A percentile compares a stretch with the other conserved stretches of the same genome.
Conservation (phyloP, 106 monocot species). For the Alisma plantagoaquatica region DNA sequence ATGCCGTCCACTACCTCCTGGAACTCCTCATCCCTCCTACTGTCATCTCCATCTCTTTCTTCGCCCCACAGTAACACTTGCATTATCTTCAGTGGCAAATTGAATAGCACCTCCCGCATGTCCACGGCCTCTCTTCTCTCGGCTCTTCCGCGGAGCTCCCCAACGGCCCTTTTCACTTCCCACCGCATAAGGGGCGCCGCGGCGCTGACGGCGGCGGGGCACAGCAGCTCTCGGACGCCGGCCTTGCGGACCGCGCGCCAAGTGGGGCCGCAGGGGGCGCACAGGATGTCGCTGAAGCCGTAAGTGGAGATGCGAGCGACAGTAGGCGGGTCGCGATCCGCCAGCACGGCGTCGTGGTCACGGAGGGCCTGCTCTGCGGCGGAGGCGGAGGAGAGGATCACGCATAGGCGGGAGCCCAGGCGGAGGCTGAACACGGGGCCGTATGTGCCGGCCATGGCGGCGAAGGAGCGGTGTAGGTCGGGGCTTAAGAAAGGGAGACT, state of each 20-base stretch:
- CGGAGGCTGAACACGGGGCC: constrained; percentile 6
- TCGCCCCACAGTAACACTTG: background rate
- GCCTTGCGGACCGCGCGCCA: constrained; percentile 9
- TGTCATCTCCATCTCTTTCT: background rate
- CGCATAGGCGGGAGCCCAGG: constrained; percentile 6
- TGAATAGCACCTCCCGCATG: background rate
- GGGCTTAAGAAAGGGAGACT: constrained; percentile 18
- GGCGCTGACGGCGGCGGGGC: background rate
- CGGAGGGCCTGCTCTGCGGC: constrained; percentile 2
- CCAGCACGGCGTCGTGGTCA: constrained; percentile 6
- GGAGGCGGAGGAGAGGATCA: background rate
- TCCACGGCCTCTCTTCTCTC: background rate
- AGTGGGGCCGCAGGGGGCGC: constrained; percentile 1
- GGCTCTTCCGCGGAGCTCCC: background rate
- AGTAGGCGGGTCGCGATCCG: constrained; percentile 2
- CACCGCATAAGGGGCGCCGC: constrained; percentile 1
- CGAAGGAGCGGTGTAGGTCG: constrained; percentile 8
- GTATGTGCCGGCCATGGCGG: constrained; percentile 1
- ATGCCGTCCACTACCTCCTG: background rate
- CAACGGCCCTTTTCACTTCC: background rate
- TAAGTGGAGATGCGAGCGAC: background rate
- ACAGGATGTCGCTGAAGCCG: background rate
- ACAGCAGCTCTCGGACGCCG: constrained; percentile 5
- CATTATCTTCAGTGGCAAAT: constrained; percentile 1
- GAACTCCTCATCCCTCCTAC: constrained; percentile 5